Evolutionary conservation across 768 basidiomycete species (phyloP).

Genomic region (Suillus fuscotomentosus): DNA sequence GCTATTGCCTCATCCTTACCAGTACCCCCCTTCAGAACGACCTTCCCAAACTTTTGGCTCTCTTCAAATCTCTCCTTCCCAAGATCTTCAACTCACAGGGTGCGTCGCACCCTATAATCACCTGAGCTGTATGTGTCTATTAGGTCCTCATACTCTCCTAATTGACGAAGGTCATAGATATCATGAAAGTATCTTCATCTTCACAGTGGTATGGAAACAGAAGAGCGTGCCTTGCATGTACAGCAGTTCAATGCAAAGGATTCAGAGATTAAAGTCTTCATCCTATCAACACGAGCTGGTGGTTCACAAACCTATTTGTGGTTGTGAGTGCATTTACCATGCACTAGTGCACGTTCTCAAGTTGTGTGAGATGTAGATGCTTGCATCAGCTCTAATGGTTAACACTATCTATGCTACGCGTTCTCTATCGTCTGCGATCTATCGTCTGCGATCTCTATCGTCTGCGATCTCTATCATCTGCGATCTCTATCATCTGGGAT

Average conservation of each 20-base stretch:
- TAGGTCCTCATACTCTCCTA: slow-evolving; percentile 99
- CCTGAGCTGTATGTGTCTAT: background rate
- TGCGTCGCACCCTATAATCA: slow-evolving; percentile 30
- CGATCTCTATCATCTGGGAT: too few relatives aligned
- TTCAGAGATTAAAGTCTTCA: slow-evolving; percentile 89
- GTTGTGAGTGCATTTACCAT: too few relatives aligned
- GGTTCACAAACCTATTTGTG: slow-evolving; percentile 37
- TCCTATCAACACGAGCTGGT: slow-evolving; percentile 91
- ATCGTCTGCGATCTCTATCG: slow-evolving; percentile 61
- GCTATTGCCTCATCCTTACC: slow-evolving; percentile 90
- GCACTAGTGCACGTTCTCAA: too few relatives aligned
- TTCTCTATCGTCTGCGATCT: slow-evolving; percentile 17
- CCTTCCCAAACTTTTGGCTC: slow-evolving; percentile 91
- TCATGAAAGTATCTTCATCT: slow-evolving; percentile 91
- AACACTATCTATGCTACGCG: too few relatives aligned
- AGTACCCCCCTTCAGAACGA: slow-evolving; percentile 97
- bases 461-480: too few relatives aligned
- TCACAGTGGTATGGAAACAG: slow-evolving; percentile 94
- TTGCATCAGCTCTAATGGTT: too few relatives aligned
- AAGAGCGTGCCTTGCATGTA: slow-evolving; percentile 87
- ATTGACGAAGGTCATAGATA: slow-evolving; percentile 99
- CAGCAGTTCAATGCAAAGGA: slow-evolving; percentile 85
- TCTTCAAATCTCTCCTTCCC: slow-evolving; percentile 92
- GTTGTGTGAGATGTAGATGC: too few relatives aligned
- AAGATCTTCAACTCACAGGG: slow-evolving; percentile 97